Evolutionary conservation across 2,329 filamentous ascomycete genomes (phyloP), one percentile per base, ranked within the genome.

Genomic region (Fusarium sp.): DNA sequence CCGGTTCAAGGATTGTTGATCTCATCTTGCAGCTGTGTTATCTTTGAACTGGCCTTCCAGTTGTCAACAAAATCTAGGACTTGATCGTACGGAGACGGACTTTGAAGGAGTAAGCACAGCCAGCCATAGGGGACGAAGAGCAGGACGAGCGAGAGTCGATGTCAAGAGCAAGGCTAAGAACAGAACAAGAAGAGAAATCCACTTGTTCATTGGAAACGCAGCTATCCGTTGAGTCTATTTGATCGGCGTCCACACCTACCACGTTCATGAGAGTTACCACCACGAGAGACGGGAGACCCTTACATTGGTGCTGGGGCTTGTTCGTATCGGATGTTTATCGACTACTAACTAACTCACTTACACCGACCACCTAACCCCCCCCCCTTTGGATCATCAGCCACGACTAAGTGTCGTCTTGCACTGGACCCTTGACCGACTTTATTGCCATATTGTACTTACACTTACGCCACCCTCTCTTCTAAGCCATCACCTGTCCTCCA

Each of bases 1-100:
- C 65, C n/a, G 51, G 53, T 54, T 54, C 50, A 51, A 69, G 58
- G 47, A 51, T 62, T 58, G 70, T 55, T 60, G 72, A 76, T 75
- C 75, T 73, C 62, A 79, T 78, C 73, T 72, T 77, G 74, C 72
- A 79, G 72, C 78, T 69, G 61, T 73, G 66, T 70, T 64, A 75
- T 54, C 28, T 64, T 71, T 61, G 53, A 44, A 63, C 48, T 70
- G 70, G 26, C 56, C 60, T 57, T 73, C 54, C 66, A 56, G 55
- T 41, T 10, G 30, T 55, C 54, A 30, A 47, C 63, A 48, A 51
- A 32, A 36, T 48, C 42, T 67, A 51, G 56, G 63, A 48, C 42
- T 41, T 42, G 28, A 66, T 64, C 59, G 24, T 47, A 39, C 64
- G 24, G 45, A 62, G 66, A 38, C 56, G 41, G 48, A 63, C 12